Evolutionary conservation across 768 basidiomycete species (phyloP), one percentile per base, ranked within the genome.

Genomic region (Tylopilus cervinicoccineus): DNA sequence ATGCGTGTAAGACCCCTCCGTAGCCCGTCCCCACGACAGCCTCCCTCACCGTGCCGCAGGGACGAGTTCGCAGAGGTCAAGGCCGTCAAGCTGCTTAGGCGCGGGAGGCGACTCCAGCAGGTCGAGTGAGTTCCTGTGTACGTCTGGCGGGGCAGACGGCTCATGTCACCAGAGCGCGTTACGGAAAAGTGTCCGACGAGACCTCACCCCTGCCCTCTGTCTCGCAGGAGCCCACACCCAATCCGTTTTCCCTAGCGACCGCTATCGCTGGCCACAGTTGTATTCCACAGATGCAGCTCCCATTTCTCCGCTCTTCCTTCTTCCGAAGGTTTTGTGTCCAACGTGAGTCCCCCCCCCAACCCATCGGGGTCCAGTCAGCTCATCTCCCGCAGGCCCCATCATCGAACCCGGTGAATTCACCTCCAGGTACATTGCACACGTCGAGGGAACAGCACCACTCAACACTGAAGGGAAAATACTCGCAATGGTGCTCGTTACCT

Each of bases 51-150:
- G 10, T 24, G 28, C 22, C 20, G 24, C 56, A 95, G 92, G 20
- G 93, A 95, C 64, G 93, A 93, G 62, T 93, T 90, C 59, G 89
- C 89, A 19, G 86, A 93, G 57, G 83, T 93, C 38, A 93, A 93
- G 62, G 87, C 90, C 2, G 89, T 90, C 51, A 95, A 93, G 68
- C 71, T 92, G 26, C 77, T 93, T 17, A 71, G 86, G 52, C 83
- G 86, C 43, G 88, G 88, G 20, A 77, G 87, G 38, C 81, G 87
- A 27, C 73, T 90, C 12, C 90, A 89, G 59, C 86, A 89, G 71
- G 89, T 86, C 64, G 86, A 91, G 88, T 88, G 57, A 50, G 88
- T 76, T 28, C 53, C 42, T 36, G 28, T 59, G 20, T 42, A 26
- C 46, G 13, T 48, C 27, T 27, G 9, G 17, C 48, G 36, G 37